phyloP scores from a whole-genome alignment of 371 early-diverging fungal genomes.

The Rhizopus arrhizus region DNA sequence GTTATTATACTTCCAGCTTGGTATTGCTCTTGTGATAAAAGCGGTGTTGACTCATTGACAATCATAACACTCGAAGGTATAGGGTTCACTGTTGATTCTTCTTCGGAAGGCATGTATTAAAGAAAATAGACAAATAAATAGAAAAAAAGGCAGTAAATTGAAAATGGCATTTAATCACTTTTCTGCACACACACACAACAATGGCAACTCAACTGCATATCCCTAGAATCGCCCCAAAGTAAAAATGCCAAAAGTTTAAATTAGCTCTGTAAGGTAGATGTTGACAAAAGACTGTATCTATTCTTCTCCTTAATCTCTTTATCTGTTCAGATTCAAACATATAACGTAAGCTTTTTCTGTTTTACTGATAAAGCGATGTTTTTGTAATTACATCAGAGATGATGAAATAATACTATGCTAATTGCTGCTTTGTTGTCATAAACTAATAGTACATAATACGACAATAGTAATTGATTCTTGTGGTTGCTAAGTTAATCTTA shows the following conservation, averaged over 20 bases:
- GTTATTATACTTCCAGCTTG: not conserved
- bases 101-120: not conserved
- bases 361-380: no score
- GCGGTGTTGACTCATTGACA: conserved; percentile 30
- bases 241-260: not conserved
- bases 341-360: no score
- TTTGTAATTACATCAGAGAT: no score
- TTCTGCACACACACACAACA: not conserved
- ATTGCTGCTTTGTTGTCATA: no score
- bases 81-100: conserved; percentile 10
- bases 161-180: not conserved
- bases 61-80: conserved; percentile 32
- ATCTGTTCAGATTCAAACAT: no score
- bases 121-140: not conserved
- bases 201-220: not conserved
- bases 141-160: not conserved
- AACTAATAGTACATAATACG: no score
- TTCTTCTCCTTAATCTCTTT: no score
- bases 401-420: no score
- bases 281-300: no score
- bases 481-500: no score
- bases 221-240: not conserved
- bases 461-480: no score
- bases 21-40: conserved; percentile 16
- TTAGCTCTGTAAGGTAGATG: no score